Evolutionary conservation across 1,284 basidiomycete species (phyloP).

Genomic region (Golubevia pallescens): DNA sequence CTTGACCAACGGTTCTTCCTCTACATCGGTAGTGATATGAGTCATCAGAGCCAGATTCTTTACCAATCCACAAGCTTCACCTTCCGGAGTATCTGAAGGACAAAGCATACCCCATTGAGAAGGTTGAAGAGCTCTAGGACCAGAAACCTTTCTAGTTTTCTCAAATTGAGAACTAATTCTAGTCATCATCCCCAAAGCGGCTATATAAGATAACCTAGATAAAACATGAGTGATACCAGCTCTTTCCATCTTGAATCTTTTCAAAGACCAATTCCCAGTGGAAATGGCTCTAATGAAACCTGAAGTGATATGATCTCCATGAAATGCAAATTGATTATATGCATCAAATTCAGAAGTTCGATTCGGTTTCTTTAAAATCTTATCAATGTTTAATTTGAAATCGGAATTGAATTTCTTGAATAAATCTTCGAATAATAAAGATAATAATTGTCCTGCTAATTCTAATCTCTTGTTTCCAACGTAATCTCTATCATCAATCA

Average conservation of each 20-base stretch:
- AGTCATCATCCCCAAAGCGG: conserved; percentile 8
- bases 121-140: conserved; percentile 7
- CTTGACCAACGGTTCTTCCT: conserved; percentile 3
- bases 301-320: conserved; percentile 59
- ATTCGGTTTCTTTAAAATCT: conserved; percentile 62
- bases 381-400: conserved; percentile 63
- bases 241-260: conserved; percentile 64
- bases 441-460: conserved; percentile 57
- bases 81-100: conserved; percentile 6
- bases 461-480: conserved; percentile 64
- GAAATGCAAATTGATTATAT: conserved; percentile 59
- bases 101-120: conserved; percentile 7
- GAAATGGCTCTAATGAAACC: conserved; percentile 63
- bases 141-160: conserved; percentile 6
- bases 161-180: conserved; percentile 5
- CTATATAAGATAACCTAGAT: not conserved
- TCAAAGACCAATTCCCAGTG: conserved; percentile 62
- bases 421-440: conserved; percentile 58
- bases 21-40: conserved; percentile 6
- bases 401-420: conserved; percentile 64
- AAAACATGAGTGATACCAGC: conserved; percentile 50
- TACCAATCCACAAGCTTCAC: conserved; percentile 6
- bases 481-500: conserved; percentile 63
- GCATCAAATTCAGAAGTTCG: conserved; percentile 62
- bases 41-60: conserved; percentile 7